Evolutionary conservation across 176 grass and related monocot genomes (phyloP).

Genomic region (sorghum (Sorghum bicolor)): DNA sequence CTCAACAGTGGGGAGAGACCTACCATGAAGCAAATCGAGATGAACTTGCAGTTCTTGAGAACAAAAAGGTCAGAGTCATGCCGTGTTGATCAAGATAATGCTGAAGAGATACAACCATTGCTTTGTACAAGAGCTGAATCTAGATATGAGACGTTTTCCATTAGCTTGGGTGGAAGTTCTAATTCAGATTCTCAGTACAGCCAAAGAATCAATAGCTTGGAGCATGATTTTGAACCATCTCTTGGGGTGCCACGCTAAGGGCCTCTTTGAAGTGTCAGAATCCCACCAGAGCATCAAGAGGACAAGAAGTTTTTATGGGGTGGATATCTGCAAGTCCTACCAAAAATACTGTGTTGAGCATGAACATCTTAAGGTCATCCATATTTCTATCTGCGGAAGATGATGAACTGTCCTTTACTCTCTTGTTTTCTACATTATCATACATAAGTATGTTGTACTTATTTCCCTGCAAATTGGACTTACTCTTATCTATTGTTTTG

Average conservation of each 20-base stretch:
- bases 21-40: slow-evolving; percentile 23
- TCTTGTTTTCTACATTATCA: not conserved
- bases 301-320: not conserved
- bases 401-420: not conserved
- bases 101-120: not conserved
- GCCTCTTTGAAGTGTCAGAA: not conserved
- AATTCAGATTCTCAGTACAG: not conserved
- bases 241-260: not conserved
- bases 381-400: not conserved
- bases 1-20: slow-evolving; percentile 3
- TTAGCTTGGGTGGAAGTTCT: not conserved
- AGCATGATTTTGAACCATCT: not conserved
- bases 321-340: not conserved
- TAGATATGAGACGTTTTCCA: not conserved
- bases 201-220: not conserved
- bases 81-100: not conserved
- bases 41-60: not conserved
- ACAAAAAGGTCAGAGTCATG: not conserved
- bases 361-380: not conserved
- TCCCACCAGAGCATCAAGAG: not conserved
- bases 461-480: not conserved
- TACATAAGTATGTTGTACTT: not conserved
- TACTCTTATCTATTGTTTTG: not conserved
- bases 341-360: not conserved
- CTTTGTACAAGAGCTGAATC: not conserved